Base-by-base conservation (phyloP, 169 alveolate genomes). In the Plasmodium gaboni region DNA sequence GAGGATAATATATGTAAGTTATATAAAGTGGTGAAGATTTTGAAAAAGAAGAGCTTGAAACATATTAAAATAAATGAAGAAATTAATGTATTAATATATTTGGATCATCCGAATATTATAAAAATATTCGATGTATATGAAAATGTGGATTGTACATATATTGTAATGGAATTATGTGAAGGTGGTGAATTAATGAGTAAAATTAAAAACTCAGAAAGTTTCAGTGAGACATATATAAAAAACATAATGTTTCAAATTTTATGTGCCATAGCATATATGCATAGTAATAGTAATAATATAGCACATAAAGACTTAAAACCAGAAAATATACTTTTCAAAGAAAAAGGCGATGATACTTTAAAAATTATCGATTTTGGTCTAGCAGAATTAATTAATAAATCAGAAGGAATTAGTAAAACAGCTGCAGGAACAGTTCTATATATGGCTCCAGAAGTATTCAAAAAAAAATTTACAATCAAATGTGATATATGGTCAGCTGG, bases 131-230 rank as follows among this genome's bases (percentile, higher is more conserved):
- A 97, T 92, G 97, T 97, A 10, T 97, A 95, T 92, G 99, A 97
- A 92, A 98, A 96, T 64, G 94, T 88, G 60, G 95, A 96, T 44
- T 96, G 96, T 73, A 96, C 97, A n/a, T 97, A 97, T 92, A 94
- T 97, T 85, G 98, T 97, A 60, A 96, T 97, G 98, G 99, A 97
- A 89, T 94, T 96, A 68, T 96, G 98, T 71, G 87, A 93, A n/a
- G 99, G 99, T 13, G 99, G 99, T 28, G 99, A 99, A 93, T 96
- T 99, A 55, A 98, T 99, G 88, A 99, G 97, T 80, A 96, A 98
- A 83, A 98, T 98, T 38, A 94, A 93, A 9, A 96, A 95, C 48
- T 95, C 93, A 32, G 98, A 97, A 64, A 94, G 94, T 50, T 96
- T 97, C 78, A 91, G 94, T 26, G 99, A 98, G 88, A 93, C 87